These are phyloP conservation scores for Ophiorrhiza pumila DNA, from an alignment of 257 asterid species.

Conservation along the genomic window DNA sequence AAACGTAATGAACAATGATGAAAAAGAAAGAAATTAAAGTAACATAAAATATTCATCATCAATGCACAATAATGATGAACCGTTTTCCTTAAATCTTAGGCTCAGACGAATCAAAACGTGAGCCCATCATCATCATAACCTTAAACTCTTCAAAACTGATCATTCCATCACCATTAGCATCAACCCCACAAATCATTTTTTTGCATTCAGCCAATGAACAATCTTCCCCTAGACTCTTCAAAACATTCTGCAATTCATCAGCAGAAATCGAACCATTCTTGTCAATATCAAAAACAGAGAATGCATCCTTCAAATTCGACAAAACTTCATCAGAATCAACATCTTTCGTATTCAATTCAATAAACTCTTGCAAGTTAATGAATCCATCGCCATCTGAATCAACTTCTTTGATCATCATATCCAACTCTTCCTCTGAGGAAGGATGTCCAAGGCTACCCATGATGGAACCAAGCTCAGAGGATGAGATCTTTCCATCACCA, in stretches of 20 bases:
- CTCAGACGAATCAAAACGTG: conserved; percentile 34
- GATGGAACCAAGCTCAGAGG: conserved; percentile 63
- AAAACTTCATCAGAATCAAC: conserved; percentile 54
- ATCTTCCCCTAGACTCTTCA: conserved; percentile 70
- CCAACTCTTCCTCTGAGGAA: conserved; percentile 52
- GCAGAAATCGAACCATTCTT: conserved; percentile 63
- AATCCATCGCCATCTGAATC: conserved; percentile 84
- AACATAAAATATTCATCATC: not conserved
- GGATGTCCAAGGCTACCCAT: conserved; percentile 70
- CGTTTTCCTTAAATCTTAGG: conserved; percentile 12
- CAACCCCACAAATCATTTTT: conserved; percentile 81
- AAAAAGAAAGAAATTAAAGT: no score
- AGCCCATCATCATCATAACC: conserved; percentile 79
- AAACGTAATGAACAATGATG: not conserved
- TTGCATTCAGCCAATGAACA: conserved; percentile 69
- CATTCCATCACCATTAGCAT: conserved; percentile 66
- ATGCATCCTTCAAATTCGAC: conserved; percentile 63
- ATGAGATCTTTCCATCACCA: conserved; percentile 74
- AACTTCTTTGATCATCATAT: conserved; percentile 64
- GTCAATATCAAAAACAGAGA: conserved; percentile 70
- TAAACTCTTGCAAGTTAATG: conserved; percentile 69
- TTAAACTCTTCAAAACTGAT: conserved; percentile 82
- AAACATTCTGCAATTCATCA: conserved; percentile 67
- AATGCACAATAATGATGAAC: not conserved
- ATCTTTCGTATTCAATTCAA: conserved; percentile 66